A percentile compares a stretch with the other conserved stretches of the same genome.
Evolutionary conservation across 306 rosid species (phyloP).

Genomic region (Dalbergia cochinchinensis): DNA sequence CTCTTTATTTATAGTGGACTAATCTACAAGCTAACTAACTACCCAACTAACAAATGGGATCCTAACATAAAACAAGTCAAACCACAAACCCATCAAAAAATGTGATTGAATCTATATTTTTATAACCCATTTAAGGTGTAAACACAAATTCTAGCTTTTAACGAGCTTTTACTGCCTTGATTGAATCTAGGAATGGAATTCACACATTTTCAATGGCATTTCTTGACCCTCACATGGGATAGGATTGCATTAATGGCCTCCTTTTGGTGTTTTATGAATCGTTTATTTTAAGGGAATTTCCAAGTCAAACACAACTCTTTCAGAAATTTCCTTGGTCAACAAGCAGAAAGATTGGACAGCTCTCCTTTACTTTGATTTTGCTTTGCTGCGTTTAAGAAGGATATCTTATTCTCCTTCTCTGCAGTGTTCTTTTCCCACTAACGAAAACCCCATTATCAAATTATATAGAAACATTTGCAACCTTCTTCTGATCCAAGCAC

Average conservation of each 20-base stretch:
- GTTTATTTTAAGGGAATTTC: not conserved
- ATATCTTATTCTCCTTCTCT: not conserved
- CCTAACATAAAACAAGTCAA: too few relatives aligned
- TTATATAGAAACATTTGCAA: not conserved
- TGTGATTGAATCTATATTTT: too few relatives aligned
- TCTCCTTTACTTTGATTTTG: not conserved
- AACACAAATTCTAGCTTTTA: too few relatives aligned
- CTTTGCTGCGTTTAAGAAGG: not conserved
- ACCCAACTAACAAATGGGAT: too few relatives aligned
- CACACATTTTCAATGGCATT: not conserved
- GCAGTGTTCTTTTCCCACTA: not conserved
- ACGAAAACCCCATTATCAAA: not conserved
- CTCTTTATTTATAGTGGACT: too few relatives aligned
- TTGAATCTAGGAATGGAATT: not conserved
- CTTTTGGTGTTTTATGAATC: not conserved
- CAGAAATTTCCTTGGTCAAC: not conserved
- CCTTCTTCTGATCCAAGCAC: not conserved
- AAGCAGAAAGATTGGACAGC: not conserved
- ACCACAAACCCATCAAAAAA: too few relatives aligned
- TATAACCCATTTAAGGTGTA: too few relatives aligned
- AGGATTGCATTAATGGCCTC: conserved; percentile 18
- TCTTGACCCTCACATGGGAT: not conserved
- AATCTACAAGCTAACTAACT: too few relatives aligned
- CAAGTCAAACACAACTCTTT: not conserved
- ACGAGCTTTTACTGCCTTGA: too few relatives aligned